Evolutionary conservation across 176 grass and related monocot species (phyloP).

Genomic region (Dactylis glomerata): DNA sequence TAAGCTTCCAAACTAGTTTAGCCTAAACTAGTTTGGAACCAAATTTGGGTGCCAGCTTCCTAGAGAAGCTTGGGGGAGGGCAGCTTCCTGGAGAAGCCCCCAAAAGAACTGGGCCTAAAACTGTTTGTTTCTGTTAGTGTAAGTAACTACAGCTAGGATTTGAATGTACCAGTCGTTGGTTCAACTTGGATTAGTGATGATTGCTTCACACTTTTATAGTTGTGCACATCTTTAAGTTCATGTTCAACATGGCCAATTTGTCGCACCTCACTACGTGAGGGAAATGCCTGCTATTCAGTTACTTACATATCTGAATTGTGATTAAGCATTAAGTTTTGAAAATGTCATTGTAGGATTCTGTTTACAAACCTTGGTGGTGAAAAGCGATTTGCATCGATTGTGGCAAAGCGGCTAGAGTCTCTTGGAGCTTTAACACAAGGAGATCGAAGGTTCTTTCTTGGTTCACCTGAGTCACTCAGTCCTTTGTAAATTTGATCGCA

Average conservation of each 20-base stretch:
- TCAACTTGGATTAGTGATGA: constrained; percentile 12
- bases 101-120: too few relatives aligned
- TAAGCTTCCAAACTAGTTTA: too few relatives aligned
- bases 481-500: not conserved
- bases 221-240: not conserved
- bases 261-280: not conserved
- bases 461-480: not conserved
- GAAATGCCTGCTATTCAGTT: not conserved
- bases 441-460: constrained; percentile 62
- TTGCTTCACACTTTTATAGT: not conserved
- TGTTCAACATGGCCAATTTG: not conserved
- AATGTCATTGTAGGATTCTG: constrained; percentile 67
- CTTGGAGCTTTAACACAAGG: constrained; percentile 99
- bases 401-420: constrained; percentile 93
- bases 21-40: too few relatives aligned
- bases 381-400: constrained; percentile 94
- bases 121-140: not conserved
- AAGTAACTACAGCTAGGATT: not conserved
- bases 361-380: constrained; percentile 98
- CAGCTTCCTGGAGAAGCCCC: too few relatives aligned
- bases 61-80: too few relatives aligned
- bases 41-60: too few relatives aligned
- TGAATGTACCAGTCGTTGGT: not conserved
- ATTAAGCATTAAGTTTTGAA: constrained; percentile 9
- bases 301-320: not conserved